Evolutionary conservation across 2,329 filamentous ascomycete species (phyloP), one percentile per base, ranked within the genome.

Genomic region (Verticillium longisporum): DNA sequence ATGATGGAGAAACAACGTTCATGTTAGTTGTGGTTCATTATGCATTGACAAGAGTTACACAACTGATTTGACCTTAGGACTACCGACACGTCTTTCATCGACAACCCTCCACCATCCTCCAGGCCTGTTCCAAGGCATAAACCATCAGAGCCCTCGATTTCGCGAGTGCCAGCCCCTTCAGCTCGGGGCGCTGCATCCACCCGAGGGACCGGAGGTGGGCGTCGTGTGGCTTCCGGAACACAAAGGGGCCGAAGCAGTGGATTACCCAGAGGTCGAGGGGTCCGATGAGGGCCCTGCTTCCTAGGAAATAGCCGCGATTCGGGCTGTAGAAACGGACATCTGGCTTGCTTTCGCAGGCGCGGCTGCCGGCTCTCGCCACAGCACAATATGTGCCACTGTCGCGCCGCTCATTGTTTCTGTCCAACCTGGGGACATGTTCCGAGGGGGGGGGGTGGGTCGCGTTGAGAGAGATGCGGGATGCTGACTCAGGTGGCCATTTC

Each of bases 81-180:
- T 31, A 96, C 91, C 11, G 92, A 97, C 71, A 96, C 89, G 6
- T 91, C 91, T 1, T 97, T 97, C 70, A 86, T 97, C 61, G 92
- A 97, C 37, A 91, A 97, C 68, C 93, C 92, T 7, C 75, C 83
- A 1, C 77, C 78, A n/a, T 76, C 82, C 14, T 80, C 80, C 31
- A 85, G 79, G 67, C 72, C 80, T 32, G 76, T 76, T 5, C 72
- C 77, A 7, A 82, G 77, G 63, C 79, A 78, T 64, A 71, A 75
- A 33, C 77, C 75, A 6, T 72, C 80, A 6, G 77, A 71, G 56
- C 58, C 70, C 9, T 61, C 70, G 60, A 56, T 67, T 62, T 82
- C 82, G 9, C 80, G 80, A 53, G 70, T 83, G 7, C 79, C 80
- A 6, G 74, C 75, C 18, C 75, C 78, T 6, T 69, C 75, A 14